Base-by-base conservation (phyloP, 2,329 filamentous ascomycete genomes). In the Gremmenia infestans region DNA sequence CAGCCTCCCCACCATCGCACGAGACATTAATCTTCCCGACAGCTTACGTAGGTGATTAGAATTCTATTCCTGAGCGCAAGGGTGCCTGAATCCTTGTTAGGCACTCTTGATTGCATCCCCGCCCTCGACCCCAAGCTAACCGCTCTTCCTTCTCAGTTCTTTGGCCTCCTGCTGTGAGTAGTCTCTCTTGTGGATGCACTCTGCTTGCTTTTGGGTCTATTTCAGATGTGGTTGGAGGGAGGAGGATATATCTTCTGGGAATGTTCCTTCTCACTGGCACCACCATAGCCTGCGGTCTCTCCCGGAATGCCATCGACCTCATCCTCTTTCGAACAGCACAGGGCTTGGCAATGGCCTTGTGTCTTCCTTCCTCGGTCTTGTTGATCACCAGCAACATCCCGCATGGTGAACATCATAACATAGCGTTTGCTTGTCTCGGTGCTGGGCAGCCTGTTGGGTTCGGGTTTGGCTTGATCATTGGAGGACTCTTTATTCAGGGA, bases 401-500 rank as follows among this genome's bases (percentile, higher is more conserved):
- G 1, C 64, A 70, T n/a, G 79, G 78, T 1, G 73, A 72, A 58
- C 65, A 70, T 23, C 71, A 79, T 3, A 81, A 82, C 58, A 68
- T 80, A 9, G 78, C 73, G 0, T 81, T 82, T 60, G 74, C 78
- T 0, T 73, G 72, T 11, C 69, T 81, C 61, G 79, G 80, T 2
- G 71, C 73, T 11, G 74, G 74, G 2, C 77, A 80, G 55, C 77
- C 78, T 0, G 60, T 81, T 9, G 80, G 80, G 0, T 82, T 79
- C 54, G 74, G 72, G 0, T 57, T 81, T 0, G 80, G 80, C 0
- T 70, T 83, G 3, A 72, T 77, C 0, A 67, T 83, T 3, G 76
- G 78, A 28, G 78, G 79, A 54, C 58, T 81, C 0, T 72, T 82
- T 36, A 69, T 73, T 1, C 72, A 78, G 35, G 72, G 70, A 0